Percentiles rank a stretch among this genome's conserved stretches.
These are phyloP conservation scores for Pythium brassicae DNA, from an alignment of 352 stramenopile species.

Conservation along the genomic window DNA sequence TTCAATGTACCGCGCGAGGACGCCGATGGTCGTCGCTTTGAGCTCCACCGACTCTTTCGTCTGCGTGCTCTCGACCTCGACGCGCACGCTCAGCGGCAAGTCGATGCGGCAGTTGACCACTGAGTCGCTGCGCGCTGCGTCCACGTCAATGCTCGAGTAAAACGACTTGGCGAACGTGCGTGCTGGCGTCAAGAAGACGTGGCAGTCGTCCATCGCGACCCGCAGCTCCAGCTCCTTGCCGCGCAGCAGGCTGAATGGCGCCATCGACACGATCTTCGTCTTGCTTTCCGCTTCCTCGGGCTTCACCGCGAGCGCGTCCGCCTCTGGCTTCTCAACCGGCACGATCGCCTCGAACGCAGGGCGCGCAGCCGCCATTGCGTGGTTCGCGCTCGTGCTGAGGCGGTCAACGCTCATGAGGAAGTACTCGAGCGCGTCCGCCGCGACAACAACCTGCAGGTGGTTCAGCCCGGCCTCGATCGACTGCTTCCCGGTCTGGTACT, in stretches of 20 bases:
- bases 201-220: slow-evolving; percentile 49
- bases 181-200: slow-evolving; percentile 43
- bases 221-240: slow-evolving; percentile 49
- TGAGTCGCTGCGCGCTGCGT: slow-evolving; percentile 33
- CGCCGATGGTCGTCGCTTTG: slow-evolving; percentile 43
- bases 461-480: slow-evolving; percentile 35
- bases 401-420: slow-evolving; percentile 67
- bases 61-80: slow-evolving; percentile 41
- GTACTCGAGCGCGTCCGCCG: slow-evolving; percentile 42
- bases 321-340: slow-evolving; percentile 11
- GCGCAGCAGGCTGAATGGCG: slow-evolving; percentile 54
- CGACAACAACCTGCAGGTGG: slow-evolving; percentile 41
- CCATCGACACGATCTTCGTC: slow-evolving; percentile 43
- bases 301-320: slow-evolving; percentile 21
- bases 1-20: slow-evolving; percentile 50
- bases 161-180: slow-evolving; percentile 47
- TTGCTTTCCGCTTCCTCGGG: slow-evolving; percentile 25
- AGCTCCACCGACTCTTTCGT: slow-evolving; percentile 44
- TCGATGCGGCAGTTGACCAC: slow-evolving; percentile 50
- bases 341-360: slow-evolving; percentile 21
- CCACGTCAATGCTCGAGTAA: slow-evolving; percentile 51
- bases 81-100: slow-evolving; percentile 37
- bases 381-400: slow-evolving; percentile 40
- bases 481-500: slow-evolving; percentile 45
- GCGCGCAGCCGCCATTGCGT: slow-evolving; percentile 41